Base-by-base conservation (phyloP, 2,329 filamentous ascomycete species). In the Penicillium sp. region DNA sequence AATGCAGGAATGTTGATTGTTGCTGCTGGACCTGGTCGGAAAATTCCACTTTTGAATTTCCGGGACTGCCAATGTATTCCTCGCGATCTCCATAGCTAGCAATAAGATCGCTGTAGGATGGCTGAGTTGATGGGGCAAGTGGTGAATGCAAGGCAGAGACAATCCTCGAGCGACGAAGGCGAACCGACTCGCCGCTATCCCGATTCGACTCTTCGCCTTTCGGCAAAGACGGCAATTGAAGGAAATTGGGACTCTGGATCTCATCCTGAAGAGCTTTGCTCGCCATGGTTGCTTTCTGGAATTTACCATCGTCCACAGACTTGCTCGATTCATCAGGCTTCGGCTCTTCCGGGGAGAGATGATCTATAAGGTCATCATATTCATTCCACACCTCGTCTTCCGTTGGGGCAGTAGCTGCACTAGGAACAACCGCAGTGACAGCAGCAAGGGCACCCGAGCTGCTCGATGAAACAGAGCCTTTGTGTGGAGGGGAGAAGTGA, bases 331-430 rank as follows among this genome's bases (percentile, higher is more conserved):
- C 54, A 18, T 65, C 57, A 6, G 63, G 53, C 44, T 54, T 64
- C n/a, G 56, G 59, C 33, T 61, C 62, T 31, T 72, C 73, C 7
- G 79, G 75, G 4, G 81, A 82, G 46, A 84, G 81, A 10, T 90
- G 87, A 48, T 90, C 89, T 50, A 97, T 83, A 11, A 97, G 77
- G 64, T 97, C 93, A 61, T 97, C 87, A 68, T 95, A 97, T 73
- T 96, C 93, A 48, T 92, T 87, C 93, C 93, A 97, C 1, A 96
- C 83, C 68, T 97, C 93, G 64, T 97, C 93, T 61, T 95, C 90
- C 1, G 78, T 85, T 3, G 87, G 81, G 0, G 85, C 87, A 3
- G 86, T 84, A 23, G 40, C 79, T 79, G 1, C 84, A 79, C 3
- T 79, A 0, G 89, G 88, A 19, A 89, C 78, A 2, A 91, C 75